Percentiles rank a stretch among this genome's conserved stretches.
Conservation (phyloP, 345 rosid species). For the Camelina neglecta region DNA sequence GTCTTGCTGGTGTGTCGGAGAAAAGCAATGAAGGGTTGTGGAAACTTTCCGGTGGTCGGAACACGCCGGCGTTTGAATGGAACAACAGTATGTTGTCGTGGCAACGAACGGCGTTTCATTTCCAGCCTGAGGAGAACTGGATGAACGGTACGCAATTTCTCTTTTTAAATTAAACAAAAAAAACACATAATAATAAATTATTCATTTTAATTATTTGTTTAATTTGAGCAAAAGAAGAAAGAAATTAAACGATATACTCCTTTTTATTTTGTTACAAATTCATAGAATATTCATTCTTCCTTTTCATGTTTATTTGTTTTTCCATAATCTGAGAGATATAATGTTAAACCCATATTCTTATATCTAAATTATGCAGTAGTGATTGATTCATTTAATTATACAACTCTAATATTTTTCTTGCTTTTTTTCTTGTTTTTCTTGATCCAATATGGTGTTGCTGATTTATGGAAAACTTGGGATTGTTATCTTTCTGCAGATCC, state of each 20-base stretch:
- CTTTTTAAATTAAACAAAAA: no score
- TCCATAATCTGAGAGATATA: conserved; percentile 19
- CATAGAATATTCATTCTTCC: conserved; percentile 41
- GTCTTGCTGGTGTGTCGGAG: conserved; percentile 77
- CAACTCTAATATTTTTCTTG: conserved; percentile 26
- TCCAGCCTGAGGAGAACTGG: conserved; percentile 89
- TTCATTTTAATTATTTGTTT: conserved; percentile 18
- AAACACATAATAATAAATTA: neutral
- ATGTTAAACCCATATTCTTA: neutral
- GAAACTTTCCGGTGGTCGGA: conserved; percentile 39
- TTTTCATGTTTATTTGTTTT: neutral
- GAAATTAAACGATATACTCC: conserved; percentile 10
- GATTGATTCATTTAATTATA: no score
- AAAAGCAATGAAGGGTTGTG: conserved; percentile 51
- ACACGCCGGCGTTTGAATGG: conserved; percentile 56
- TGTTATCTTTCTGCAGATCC: conserved; percentile 69
- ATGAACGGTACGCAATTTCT: conserved; percentile 77
- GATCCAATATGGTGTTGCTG: conserved; percentile 32
- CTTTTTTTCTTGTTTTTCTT: neutral
- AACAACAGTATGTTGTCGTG: conserved; percentile 81
- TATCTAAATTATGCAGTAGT: neutral
- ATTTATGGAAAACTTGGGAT: conserved; percentile 35
- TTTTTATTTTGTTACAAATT: conserved; percentile 12
- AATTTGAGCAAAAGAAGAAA: conserved; percentile 24
- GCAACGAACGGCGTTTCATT: conserved; percentile 91